A percentile compares a stretch with the other conserved stretches of the same genome.
These are phyloP conservation scores for Populus hybrid DNA, from an alignment of 441 rosid species.

Conservation along the genomic window DNA sequence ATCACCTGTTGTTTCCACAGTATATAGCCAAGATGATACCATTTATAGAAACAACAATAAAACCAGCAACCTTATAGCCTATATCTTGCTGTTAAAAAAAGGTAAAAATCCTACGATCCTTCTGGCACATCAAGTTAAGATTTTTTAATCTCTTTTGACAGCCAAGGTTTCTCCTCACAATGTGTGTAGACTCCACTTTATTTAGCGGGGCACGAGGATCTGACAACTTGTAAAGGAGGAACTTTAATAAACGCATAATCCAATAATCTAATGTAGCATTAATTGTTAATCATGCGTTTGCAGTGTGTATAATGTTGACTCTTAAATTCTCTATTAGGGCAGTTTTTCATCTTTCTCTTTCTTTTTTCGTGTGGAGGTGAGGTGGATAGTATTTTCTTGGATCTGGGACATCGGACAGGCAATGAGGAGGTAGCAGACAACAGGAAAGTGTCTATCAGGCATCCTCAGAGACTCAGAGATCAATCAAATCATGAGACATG, in stretches of 20 bases:
- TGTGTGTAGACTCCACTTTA: background rate
- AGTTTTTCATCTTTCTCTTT: background rate
- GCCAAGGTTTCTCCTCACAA: background rate
- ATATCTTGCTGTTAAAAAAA: background rate
- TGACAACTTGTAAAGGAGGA: background rate
- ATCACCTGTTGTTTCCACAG: conserved; percentile 26
- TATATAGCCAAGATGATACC: conserved; percentile 19
- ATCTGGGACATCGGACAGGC: background rate
- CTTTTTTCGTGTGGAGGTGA: background rate
- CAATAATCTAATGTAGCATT: background rate
- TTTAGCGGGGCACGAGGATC: background rate
- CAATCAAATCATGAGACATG: conserved; percentile 15
- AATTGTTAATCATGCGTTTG: background rate
- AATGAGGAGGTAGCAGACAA: conserved; percentile 16
- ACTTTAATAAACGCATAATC: background rate
- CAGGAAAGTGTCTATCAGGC: conserved; percentile 4
- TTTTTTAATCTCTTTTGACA: background rate
- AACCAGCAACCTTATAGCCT: conserved; percentile 15
- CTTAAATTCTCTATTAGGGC: background rate
- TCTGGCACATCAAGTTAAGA: background rate
- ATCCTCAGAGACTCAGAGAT: background rate
- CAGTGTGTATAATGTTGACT: background rate
- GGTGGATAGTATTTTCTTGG: background rate
- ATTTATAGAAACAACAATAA: conserved; percentile 16
- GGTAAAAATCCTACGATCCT: background rate